Conservation (phyloP, 129 eudicot species). For the Pulicaria dysenterica region DNA sequence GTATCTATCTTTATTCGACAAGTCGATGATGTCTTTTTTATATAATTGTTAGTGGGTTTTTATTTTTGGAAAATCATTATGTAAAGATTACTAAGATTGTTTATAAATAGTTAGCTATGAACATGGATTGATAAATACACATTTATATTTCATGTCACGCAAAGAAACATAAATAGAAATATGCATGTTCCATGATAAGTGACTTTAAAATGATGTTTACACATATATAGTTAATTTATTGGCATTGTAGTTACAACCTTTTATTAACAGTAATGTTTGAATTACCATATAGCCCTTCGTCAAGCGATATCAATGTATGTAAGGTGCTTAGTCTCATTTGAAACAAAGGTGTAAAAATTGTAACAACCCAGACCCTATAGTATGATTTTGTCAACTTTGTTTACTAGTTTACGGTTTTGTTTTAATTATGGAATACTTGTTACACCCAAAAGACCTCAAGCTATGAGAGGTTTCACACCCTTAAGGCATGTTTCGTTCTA, state of each 20-base stretch:
- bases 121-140: conserved; percentile 31
- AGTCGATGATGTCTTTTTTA: conserved; percentile 28
- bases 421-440: too few relatives aligned
- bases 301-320: too few relatives aligned
- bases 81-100: conserved; percentile 25
- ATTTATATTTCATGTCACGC: conserved; percentile 24
- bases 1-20: conserved; percentile 19
- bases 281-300: too few relatives aligned
- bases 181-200: conserved; percentile 24
- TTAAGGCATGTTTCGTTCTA: too few relatives aligned
- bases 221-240: conserved; percentile 4
- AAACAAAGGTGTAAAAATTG: background rate
- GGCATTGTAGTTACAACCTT: background rate
- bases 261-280: background rate
- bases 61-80: conserved; percentile 26
- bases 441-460: too few relatives aligned
- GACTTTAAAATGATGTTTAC: conserved; percentile 17
- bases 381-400: too few relatives aligned
- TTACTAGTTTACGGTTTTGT: too few relatives aligned
- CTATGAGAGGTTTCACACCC: too few relatives aligned
- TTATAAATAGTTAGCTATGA: conserved; percentile 14
- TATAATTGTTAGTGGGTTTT: conserved; percentile 17
- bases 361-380: too few relatives aligned
- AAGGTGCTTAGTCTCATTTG: too few relatives aligned
- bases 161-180: conserved; percentile 28